Evolutionary conservation across 1,139 yeast genomes (phyloP).

Genomic region (Nakaseomyces delphensis): DNA sequence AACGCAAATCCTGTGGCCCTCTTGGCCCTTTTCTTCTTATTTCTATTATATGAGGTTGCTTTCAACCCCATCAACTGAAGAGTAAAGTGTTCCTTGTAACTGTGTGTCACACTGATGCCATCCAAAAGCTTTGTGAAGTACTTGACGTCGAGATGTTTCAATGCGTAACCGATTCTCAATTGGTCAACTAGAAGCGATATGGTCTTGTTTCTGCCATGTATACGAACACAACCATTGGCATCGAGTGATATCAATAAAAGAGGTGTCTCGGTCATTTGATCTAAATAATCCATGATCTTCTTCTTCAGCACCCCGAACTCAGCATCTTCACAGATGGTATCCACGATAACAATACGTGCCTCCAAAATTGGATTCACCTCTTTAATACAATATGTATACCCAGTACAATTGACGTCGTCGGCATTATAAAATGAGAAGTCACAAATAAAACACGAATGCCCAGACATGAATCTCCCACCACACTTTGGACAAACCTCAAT

Average conservation of each 20-base stretch:
- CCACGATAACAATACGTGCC: not conserved
- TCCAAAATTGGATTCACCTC: not conserved
- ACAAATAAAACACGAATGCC: not conserved
- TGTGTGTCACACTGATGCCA: not conserved
- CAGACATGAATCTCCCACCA: not conserved
- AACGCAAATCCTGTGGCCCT: constrained; percentile 18
- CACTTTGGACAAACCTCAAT: not conserved
- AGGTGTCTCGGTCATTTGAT: not conserved
- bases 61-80: not conserved
- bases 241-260: not conserved
- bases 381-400: not conserved
- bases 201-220: constrained; percentile 4
- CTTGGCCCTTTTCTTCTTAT: constrained; percentile 8
- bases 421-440: not conserved
- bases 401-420: not conserved
- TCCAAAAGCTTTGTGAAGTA: not conserved
- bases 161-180: not conserved
- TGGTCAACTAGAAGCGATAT: not conserved
- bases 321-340: not conserved
- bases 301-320: constrained; percentile 3
- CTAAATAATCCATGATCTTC: not conserved
- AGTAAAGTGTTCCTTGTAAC: constrained; percentile 1
- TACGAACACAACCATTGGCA: not conserved
- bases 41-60: not conserved
- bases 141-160: not conserved